Evolutionary conservation across 108 stramenopile genomes (phyloP).

Genomic region (Asterionellopsis glacialis): DNA sequence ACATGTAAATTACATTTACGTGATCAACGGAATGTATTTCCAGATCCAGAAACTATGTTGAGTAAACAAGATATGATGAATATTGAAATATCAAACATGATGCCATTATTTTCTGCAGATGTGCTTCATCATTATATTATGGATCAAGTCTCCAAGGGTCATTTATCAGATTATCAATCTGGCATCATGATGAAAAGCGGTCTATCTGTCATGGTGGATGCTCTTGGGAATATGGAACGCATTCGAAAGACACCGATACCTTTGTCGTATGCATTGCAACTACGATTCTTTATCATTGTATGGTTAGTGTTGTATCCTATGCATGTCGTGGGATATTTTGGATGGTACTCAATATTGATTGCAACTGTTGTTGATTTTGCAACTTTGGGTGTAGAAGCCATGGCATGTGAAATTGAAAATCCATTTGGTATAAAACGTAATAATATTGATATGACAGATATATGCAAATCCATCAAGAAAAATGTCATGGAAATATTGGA

Average conservation of each 20-base stretch:
- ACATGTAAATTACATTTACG: conserved; percentile 13
- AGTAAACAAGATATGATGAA: conserved; percentile 13
- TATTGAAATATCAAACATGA: conserved; percentile 8
- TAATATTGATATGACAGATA: conserved; percentile 12
- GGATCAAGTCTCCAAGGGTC: neutral
- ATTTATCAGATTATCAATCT: conserved; percentile 7
- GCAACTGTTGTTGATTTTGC: conserved; percentile 8
- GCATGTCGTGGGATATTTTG: conserved; percentile 5
- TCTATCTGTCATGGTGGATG: neutral
- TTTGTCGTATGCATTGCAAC: conserved; percentile 5
- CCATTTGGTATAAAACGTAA: conserved; percentile 10
- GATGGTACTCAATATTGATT: conserved; percentile 13
- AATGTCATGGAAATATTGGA: conserved; percentile 12
- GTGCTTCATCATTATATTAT: conserved; percentile 7
- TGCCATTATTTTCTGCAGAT: conserved; percentile 18
- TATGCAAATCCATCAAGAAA: neutral
- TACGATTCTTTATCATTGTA: conserved; percentile 10
- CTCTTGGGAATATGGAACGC: conserved; percentile 12
- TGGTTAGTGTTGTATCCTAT: conserved; percentile 4
- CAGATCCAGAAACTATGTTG: conserved; percentile 2
- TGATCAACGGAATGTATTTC: conserved; percentile 7
- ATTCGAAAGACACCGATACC: conserved; percentile 8
- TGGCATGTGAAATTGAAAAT: conserved; percentile 16
- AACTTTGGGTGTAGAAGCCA: conserved; percentile 7
- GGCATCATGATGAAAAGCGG: neutral